Evolutionary conservation across 2,329 filamentous ascomycete genomes (phyloP), one percentile per base, ranked within the genome.

Genomic region (Tolypocladium endophyticum): DNA sequence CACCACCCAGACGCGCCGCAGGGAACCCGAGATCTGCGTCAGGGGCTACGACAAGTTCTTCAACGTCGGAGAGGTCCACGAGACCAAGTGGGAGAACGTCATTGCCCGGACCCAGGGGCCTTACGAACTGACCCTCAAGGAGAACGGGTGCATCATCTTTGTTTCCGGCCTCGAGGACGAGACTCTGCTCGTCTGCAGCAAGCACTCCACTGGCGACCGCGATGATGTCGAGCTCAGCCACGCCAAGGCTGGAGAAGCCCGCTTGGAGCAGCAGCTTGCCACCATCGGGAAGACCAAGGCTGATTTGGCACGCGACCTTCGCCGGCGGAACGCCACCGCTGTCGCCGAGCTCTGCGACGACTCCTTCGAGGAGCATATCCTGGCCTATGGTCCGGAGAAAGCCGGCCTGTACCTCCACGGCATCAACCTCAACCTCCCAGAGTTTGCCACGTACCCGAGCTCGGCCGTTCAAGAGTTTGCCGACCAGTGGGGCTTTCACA

Each of bases 121-220:
- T 0, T 99, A 97, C 68, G 94, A 99, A 75, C 78, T 99, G 59
- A 97, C 92, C 60, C 85, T 97, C 58, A 99, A 99, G 76, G 94
- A 99, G 75, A 99, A 99, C 69, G 94, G 94, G n/a, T 99, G 94
- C 74, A 99, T 99, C 73, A 97, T 99, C 66, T 99, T 99, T 77
- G 86, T 99, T 53, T 88, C 92, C 20, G 94, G 92, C 18, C 79
- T 99, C 28, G 90, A 95, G 68, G 92, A 97, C 68, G 92, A 85
- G 41, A 91, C 90, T 1, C 79, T 99, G 12, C 79, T 99, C 9
- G 92, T 99, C n/a, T 97, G 93, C 82, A 97, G 93, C 80, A 99
- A 99, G 71, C 94, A 99, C 73, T 97, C 94, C 0, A 97, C 92
- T 0, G 94, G 94, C 8, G 79, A 84, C 30, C 84, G 93, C n/a